Evolutionary conservation across 2,329 filamentous ascomycete species (phyloP), one percentile per base, ranked within the genome.

Genomic region (Nannizziopsis arthrosporioides): DNA sequence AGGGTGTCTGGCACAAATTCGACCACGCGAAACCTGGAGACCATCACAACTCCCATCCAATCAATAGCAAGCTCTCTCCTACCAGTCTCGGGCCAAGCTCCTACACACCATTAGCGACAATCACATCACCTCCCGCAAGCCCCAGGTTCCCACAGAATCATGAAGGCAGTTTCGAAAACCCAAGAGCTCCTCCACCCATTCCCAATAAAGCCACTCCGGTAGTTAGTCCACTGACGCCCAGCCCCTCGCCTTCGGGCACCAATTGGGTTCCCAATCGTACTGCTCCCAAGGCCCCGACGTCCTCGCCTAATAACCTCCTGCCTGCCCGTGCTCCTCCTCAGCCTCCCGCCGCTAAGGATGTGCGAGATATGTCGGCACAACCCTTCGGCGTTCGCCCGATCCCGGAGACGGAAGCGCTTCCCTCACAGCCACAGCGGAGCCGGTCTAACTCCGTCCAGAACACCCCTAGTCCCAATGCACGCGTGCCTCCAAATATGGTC

Each of bases 161-260:
- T 69, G 82, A 88, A 75, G 85, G 86, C 63, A 96, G 87, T 72
- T 98, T 96, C 68, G 92, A 96, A 70, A 96, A 98, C 62, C 92
- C 92, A 42, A 80, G 92, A 61, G 85, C 90, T 14, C 85, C 92
- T 35, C 92, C 92, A 54, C 92, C 90, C 9, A 85, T 95, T 52
- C 89, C 90, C 50, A 63, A n/a, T n/a, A n/a, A 76, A 30, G 68
- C 71, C 37, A 62, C 67, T 48, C 76, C 77, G 62, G 77, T 79
- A 54, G 63, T 75, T 52, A 59, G 62, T 47, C 62, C 63, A 17
- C 55, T 59, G 64, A 68, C 63, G 58, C 75, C 76, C 45, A 68
- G 66, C 17, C 32, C 39, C 32, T 40, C 46, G 18, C 39, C 46
- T 44, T 48, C 46, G 41, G 40, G 40, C 39, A 48, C 46, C 32